phyloP scores from a whole-genome alignment of 2,329 filamentous ascomycete species.

The Aschersonia sp. region DNA sequence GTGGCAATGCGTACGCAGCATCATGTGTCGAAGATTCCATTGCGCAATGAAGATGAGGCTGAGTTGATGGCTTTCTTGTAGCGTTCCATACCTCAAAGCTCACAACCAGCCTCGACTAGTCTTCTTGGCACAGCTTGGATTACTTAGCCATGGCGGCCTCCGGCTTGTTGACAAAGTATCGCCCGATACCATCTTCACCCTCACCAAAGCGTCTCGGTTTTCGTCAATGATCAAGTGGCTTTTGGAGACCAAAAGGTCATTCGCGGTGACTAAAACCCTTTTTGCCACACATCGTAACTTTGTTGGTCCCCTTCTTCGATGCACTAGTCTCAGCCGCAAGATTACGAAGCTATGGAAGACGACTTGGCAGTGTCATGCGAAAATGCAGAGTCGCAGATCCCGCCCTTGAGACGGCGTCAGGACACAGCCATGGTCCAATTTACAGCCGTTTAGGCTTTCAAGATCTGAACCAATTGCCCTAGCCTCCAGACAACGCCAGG shows the following conservation, averaged over 20 bases:
- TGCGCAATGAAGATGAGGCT: slow-evolving; percentile 1
- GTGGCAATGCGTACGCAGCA: neutral
- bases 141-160: neutral
- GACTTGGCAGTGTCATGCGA: neutral
- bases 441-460: no score
- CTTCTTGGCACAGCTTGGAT: neutral
- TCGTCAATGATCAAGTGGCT: neutral
- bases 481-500: no score
- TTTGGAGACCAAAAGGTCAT: no score
- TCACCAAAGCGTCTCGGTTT: neutral
- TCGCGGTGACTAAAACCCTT: no score
- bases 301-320: neutral
- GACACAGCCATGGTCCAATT: no score
- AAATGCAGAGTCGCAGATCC: no score
- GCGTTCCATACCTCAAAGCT: no score
- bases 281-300: no score
- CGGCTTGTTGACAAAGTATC: neutral
- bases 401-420: no score
- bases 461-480: no score
- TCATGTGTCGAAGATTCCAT: neutral
- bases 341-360: neutral
- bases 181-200: neutral
- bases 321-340: neutral
- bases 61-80: neutral
- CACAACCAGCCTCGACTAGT: neutral